Evolutionary conservation across 73 alveolate species (phyloP).

Genomic region (Paramecium primaurelia): DNA sequence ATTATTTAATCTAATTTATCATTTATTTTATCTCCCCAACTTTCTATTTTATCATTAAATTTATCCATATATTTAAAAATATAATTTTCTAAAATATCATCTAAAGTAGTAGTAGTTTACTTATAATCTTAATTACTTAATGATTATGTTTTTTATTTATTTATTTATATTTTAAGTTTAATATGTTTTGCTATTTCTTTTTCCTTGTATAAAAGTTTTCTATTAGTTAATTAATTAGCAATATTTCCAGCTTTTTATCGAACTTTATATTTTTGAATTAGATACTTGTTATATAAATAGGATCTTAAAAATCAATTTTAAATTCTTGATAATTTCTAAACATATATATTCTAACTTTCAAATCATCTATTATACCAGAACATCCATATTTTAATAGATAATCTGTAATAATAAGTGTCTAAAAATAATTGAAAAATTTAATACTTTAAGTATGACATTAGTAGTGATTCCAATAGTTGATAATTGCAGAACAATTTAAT

Average conservation of each 20-base stretch:
- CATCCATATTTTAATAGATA: constrained; percentile 27
- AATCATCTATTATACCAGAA: constrained; percentile 17
- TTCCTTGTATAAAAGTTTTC: background rate
- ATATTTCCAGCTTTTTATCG: constrained; percentile 17
- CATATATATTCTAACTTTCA: background rate
- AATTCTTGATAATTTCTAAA: background rate
- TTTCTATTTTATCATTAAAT: constrained; percentile 27
- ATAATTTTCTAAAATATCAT: constrained; percentile 23
- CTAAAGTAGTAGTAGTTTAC: background rate
- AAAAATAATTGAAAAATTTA: background rate
- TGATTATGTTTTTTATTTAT: background rate
- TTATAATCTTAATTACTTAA: background rate
- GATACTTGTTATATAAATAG: background rate
- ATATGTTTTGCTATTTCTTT: constrained; percentile 28
- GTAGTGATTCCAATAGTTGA: background rate
- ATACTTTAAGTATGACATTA: background rate
- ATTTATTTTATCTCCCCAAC: constrained; percentile 47
- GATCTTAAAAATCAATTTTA: background rate
- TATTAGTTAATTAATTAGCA: constrained; percentile 4
- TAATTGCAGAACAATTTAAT: background rate
- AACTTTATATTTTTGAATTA: background rate
- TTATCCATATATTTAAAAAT: constrained; percentile 37
- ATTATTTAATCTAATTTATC: constrained; percentile 2
- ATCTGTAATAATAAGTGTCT: constrained; percentile 33
- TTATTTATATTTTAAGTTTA: background rate